Base-by-base conservation (phyloP, 345 rosid genomes). In the Hypericum perforatum region DNA sequence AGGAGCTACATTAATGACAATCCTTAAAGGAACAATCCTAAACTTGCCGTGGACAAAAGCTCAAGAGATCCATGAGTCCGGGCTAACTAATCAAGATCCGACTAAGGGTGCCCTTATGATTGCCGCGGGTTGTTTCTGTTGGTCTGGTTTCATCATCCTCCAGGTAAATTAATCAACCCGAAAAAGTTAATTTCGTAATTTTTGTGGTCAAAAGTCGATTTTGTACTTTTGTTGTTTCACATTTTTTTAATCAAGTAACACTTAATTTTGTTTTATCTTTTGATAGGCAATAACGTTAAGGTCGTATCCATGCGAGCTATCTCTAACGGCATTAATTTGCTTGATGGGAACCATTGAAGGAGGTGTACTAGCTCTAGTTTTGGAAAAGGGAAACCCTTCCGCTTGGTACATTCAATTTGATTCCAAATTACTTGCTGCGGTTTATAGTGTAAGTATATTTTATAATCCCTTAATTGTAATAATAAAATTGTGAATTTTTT, bases 1-100 rank as follows among this genome's bases (percentile, higher is more conserved):
- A 16, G 98, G 95, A 65, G 98, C 98, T 16, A 85, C 83, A 90
- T 11, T 92, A 11, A 87, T 92, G 96, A 81, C 94, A 39, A 58
- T 77, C 45, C 53, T 81, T 36, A 79, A 78, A 67, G 95, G 95
- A 44, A 72, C 85, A 7, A 54, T 70, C 15, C 7, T 87, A 49
- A 68, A 65, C 16, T 64, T 92, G 39, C 95, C 96, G 13, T 87
- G 98, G 98, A 70, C 79, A n/a, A 66, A 68, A 43, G 63, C 54
- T 15, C 32, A 59, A 16, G 54, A 41, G 48, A 70, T 62, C 40
- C 68, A 37, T 5, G 7, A 42, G 9, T 49, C 74, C 29, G 12
- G 54, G 6, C 48, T 59, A 6, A 56, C 60, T n/a, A 56, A 60
- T 9, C 80, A 67, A 59, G 76, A 78, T 64, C 86, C 83, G 8